These are phyloP conservation scores for Melocanna baccifera DNA, from an alignment of 176 grass and related monocot genomes.

Conservation along the genomic window DNA sequence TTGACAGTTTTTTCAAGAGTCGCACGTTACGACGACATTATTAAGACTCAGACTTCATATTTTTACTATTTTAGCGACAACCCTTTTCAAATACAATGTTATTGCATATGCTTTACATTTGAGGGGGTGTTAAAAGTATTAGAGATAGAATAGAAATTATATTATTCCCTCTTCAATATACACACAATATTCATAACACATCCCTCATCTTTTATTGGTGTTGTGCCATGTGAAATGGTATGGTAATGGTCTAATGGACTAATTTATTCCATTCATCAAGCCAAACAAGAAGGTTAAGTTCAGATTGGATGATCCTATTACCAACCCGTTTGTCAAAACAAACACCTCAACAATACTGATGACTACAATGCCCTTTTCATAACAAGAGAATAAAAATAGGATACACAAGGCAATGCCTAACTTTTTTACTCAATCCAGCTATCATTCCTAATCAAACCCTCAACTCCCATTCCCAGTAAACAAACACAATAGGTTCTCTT, in stretches of 20 bases:
- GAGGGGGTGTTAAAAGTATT: no score
- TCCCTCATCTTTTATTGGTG: not conserved
- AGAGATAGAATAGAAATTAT: no score
- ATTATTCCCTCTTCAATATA: no score
- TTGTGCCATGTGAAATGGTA: not conserved
- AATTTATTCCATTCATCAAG: not conserved
- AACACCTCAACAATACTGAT: not conserved
- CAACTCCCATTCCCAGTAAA: not conserved
- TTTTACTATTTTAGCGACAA: no score
- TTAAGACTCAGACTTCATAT: no score
- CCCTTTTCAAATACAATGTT: no score
- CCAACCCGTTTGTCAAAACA: not conserved
- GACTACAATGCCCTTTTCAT: not conserved
- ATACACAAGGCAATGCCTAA: not conserved
- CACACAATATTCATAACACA: no score
- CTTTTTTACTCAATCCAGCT: not conserved
- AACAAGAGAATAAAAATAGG: not conserved
- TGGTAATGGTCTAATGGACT: not conserved
- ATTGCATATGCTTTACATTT: no score
- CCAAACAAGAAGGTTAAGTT: not conserved
- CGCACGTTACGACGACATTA: no score
- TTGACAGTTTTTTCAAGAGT: no score
- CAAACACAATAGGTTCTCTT: not conserved
- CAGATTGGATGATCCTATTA: not conserved
- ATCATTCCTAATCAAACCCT: not conserved